Evolutionary conservation across 371 early-diverging fungal genomes (phyloP).

Genomic region (Apophysomyces trapeziformis): DNA sequence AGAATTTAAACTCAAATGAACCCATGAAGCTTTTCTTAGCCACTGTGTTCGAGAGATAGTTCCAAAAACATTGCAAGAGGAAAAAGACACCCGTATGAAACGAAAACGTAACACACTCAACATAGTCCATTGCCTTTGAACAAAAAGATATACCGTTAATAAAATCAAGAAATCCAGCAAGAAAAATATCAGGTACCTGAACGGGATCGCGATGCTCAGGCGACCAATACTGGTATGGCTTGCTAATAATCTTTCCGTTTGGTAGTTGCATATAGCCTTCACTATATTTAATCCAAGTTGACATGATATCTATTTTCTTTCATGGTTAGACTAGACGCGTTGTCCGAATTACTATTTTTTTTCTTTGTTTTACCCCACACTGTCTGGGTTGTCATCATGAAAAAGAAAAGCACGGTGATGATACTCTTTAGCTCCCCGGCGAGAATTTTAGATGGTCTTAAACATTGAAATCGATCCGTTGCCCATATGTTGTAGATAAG

Average conservation of each 20-base stretch:
- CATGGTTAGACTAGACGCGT: background rate
- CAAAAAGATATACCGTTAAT: no score
- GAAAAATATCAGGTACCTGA: constrained; percentile 10
- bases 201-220: constrained; percentile 22
- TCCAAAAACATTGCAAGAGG: constrained; percentile 52
- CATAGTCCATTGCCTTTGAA: constrained; percentile 36
- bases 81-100: constrained; percentile 41
- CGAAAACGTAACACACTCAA: constrained; percentile 43
- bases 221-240: constrained; percentile 37
- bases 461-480: constrained; percentile 35
- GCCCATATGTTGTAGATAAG: constrained; percentile 27
- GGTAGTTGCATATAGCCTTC: constrained; percentile 35
- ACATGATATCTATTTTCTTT: constrained; percentile 25
- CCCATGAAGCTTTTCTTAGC: constrained; percentile 46
- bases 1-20: constrained; percentile 44
- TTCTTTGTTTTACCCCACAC: constrained; percentile 32
- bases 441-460: constrained; percentile 26
- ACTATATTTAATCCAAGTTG: constrained; percentile 43
- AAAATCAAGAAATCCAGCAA: background rate
- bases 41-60: constrained; percentile 43
- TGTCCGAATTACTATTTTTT: background rate
- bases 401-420: constrained; percentile 38
- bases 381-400: constrained; percentile 30
- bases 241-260: constrained; percentile 26
- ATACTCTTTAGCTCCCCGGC: constrained; percentile 47